Conservation (phyloP, 345 rosid genomes). For the Eucalyptus pauciflora region DNA sequence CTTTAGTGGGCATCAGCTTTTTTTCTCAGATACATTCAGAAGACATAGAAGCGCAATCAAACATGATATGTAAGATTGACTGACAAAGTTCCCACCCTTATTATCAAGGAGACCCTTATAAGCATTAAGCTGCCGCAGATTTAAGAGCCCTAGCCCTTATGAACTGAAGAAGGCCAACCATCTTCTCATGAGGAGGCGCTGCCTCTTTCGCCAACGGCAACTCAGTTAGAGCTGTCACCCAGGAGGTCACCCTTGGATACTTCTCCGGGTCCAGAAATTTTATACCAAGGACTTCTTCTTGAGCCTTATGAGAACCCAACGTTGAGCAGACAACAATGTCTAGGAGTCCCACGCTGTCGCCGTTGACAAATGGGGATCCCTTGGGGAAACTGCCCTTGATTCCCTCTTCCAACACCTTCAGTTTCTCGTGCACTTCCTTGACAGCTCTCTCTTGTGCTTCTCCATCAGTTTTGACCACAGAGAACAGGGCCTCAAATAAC, state of each 20-base stretch:
- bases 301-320: slow-evolving; percentile 17
- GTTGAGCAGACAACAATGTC: slow-evolving; percentile 13
- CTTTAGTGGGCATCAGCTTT: not conserved
- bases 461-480: slow-evolving; percentile 15
- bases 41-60: not conserved
- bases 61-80: not conserved
- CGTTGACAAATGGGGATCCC: not conserved
- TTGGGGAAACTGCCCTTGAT: slow-evolving; percentile 10
- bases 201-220: slow-evolving; percentile 8
- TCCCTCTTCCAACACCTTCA: slow-evolving; percentile 25
- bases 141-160: not conserved
- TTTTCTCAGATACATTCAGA: not conserved
- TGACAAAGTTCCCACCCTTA: not conserved
- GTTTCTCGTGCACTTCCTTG: slow-evolving; percentile 20
- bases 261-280: slow-evolving; percentile 16
- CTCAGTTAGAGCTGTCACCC: slow-evolving; percentile 18
- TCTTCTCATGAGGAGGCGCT: slow-evolving; percentile 15
- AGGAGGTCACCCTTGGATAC: slow-evolving; percentile 12
- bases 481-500: slow-evolving; percentile 5
- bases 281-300: slow-evolving; percentile 16
- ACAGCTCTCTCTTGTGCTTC: slow-evolving; percentile 27
- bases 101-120: not conserved
- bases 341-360: slow-evolving; percentile 9
- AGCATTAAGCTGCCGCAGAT: not conserved
- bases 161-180: slow-evolving; percentile 3